Conservation (phyloP, 2,329 filamentous ascomycete genomes). For the Emmonsiellopsis sp. region DNA sequence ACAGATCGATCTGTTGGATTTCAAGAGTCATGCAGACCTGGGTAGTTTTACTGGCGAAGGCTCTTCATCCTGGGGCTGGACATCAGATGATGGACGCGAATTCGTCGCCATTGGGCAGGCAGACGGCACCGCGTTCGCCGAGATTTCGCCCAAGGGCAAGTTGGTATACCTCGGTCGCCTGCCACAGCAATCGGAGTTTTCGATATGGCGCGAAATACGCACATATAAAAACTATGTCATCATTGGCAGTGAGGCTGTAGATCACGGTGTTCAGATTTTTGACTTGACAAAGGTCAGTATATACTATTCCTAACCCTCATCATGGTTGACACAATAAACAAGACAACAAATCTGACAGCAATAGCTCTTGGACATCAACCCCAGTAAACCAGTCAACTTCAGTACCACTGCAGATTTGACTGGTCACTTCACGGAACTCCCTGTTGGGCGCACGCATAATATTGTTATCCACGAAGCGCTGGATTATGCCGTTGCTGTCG, state of each 20-base stretch:
- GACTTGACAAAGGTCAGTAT: not conserved
- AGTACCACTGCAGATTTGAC: not conserved
- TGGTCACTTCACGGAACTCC: not conserved
- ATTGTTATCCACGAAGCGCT: not conserved
- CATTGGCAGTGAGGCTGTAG: not conserved
- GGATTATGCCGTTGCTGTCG: not conserved
- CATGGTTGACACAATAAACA: not conserved
- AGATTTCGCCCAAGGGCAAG: not conserved
- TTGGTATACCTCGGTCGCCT: not conserved
- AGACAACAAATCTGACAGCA: not conserved
- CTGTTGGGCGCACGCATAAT: not conserved
- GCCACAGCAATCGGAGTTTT: not conserved
- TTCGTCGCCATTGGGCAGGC: not conserved
- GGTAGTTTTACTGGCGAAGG: not conserved
- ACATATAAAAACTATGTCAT: slow-evolving; percentile 1
- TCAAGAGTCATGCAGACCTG: not conserved
- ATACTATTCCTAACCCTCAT: not conserved
- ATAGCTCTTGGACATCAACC: not conserved
- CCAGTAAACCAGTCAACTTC: not conserved
- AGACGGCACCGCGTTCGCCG: not conserved
- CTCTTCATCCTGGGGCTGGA: not conserved
- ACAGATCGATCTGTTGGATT: not conserved
- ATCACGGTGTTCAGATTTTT: not conserved
- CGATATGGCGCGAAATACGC: not conserved
- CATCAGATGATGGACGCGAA: not conserved